These are phyloP conservation scores for Malus hybrid DNA, from an alignment of 331 rosid species.

Conservation along the genomic window DNA sequence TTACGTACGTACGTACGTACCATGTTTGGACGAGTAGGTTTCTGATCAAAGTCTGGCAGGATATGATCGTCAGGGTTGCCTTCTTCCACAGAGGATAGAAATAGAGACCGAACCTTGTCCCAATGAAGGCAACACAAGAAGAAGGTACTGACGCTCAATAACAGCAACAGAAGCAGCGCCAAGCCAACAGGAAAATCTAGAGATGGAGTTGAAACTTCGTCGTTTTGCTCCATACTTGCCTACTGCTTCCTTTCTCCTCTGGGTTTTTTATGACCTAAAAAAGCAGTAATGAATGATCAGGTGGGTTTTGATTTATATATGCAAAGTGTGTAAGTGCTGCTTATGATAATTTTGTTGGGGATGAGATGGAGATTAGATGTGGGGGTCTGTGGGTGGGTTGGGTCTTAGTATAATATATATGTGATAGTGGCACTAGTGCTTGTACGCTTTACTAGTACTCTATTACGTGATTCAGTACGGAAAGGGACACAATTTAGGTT, in stretches of 20 bases:
- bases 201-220: conserved; percentile 11
- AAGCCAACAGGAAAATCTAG: conserved; percentile 57
- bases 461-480: conserved; percentile 4
- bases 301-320: not conserved
- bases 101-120: conserved; percentile 36
- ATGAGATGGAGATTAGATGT: not conserved
- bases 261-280: not conserved
- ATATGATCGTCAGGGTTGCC: not conserved
- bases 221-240: not conserved
- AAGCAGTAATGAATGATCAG: not conserved
- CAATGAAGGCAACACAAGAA: conserved; percentile 56
- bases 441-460: conserved; percentile 7
- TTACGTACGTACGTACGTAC: conserved; percentile 2
- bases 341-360: not conserved
- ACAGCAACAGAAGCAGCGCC: conserved; percentile 38
- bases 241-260: not conserved
- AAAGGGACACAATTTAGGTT: not conserved
- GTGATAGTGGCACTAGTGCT: not conserved
- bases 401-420: not conserved
- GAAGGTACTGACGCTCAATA: conserved; percentile 33
- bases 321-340: not conserved
- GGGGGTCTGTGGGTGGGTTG: not conserved
- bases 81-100: conserved; percentile 7
- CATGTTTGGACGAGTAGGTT: conserved; percentile 27
- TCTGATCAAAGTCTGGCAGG: conserved; percentile 11